Percentiles rank a stretch among this genome's conserved stretches.
Conservation (phyloP, 805 yeast genomes). For the Yamadazyma endophytica region DNA sequence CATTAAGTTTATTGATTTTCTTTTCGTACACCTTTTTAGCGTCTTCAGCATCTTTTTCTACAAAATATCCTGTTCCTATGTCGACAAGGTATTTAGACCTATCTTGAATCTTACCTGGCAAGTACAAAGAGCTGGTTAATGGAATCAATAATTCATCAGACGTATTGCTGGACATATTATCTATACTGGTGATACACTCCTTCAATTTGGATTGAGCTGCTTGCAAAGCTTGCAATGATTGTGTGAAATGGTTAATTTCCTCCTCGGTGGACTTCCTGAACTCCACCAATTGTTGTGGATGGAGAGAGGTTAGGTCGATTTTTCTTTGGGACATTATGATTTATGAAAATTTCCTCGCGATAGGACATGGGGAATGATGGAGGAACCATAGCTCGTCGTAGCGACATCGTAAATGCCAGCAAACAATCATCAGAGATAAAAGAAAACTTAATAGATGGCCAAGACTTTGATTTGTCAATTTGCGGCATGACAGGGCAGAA, state of each 20-base stretch:
- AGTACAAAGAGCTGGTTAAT: conserved; percentile 80
- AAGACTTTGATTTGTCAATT: no score
- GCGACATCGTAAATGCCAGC: conserved; percentile 40
- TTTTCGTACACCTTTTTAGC: conserved; percentile 68
- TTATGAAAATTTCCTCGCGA: background rate
- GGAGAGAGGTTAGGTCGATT: conserved; percentile 64
- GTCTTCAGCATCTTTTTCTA: conserved; percentile 68
- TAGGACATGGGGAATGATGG: conserved; percentile 53
- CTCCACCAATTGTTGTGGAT: conserved; percentile 79
- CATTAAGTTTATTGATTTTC: conserved; percentile 67
- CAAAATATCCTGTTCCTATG: conserved; percentile 93
- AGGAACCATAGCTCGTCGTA: conserved; percentile 62
- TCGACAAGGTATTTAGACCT: conserved; percentile 78
- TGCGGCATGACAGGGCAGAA: no score
- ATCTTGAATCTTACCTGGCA: conserved; percentile 75
- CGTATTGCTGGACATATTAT: conserved; percentile 40
- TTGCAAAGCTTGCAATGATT: conserved; percentile 77
- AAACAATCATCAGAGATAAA: conserved; percentile 13
- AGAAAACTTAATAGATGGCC: conserved; percentile 11
- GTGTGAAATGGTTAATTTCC: conserved; percentile 81
- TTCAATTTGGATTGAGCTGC: conserved; percentile 78
- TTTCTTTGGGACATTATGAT: conserved; percentile 13
- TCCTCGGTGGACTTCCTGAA: conserved; percentile 79
- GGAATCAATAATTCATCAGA: conserved; percentile 71
- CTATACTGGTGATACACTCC: conserved; percentile 74